Evolutionary conservation across 495 filamentous ascomycete genomes (phyloP).

Genomic region (Friedmanniomyces endolithicus): DNA sequence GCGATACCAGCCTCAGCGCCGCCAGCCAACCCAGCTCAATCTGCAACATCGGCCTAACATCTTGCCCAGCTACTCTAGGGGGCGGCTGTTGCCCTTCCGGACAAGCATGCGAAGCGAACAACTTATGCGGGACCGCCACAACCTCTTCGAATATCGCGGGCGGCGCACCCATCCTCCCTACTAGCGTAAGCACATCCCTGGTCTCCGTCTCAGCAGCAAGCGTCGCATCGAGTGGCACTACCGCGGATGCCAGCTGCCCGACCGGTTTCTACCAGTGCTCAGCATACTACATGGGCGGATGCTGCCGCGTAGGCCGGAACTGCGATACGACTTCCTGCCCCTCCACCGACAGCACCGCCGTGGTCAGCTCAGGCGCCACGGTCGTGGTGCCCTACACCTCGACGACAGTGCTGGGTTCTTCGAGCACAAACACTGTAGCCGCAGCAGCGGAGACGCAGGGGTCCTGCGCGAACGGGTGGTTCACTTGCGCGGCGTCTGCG

Average conservation of each 20-base stretch:
- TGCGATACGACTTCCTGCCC: slow-evolving; percentile 60
- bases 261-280: slow-evolving; percentile 65
- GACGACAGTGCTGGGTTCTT: neutral
- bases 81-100: slow-evolving; percentile 34
- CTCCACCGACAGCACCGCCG: slow-evolving; percentile 36
- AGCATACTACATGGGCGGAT: slow-evolving; percentile 55
- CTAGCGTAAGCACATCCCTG: slow-evolving; percentile 27
- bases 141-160: slow-evolving; percentile 22
- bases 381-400: slow-evolving; percentile 49
- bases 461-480: slow-evolving; percentile 67
- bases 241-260: slow-evolving; percentile 42
- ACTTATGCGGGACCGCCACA: slow-evolving; percentile 17
- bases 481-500: slow-evolving; percentile 49
- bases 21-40: slow-evolving; percentile 18
- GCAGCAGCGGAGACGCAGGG: slow-evolving; percentile 14
- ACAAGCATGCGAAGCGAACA: slow-evolving; percentile 22
- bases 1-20: slow-evolving; percentile 11
- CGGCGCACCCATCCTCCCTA: slow-evolving; percentile 42
- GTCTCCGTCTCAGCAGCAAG: slow-evolving; percentile 6
- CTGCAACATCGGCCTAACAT: slow-evolving; percentile 47
- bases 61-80: slow-evolving; percentile 29
- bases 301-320: slow-evolving; percentile 70
- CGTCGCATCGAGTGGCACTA: slow-evolving; percentile 25
- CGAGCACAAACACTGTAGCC: too few relatives aligned
- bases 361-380: slow-evolving; percentile 51